Evolutionary conservation across 2,329 filamentous ascomycete genomes (phyloP), one percentile per base, ranked within the genome.

Genomic region (Paramyrothecium sp.): DNA sequence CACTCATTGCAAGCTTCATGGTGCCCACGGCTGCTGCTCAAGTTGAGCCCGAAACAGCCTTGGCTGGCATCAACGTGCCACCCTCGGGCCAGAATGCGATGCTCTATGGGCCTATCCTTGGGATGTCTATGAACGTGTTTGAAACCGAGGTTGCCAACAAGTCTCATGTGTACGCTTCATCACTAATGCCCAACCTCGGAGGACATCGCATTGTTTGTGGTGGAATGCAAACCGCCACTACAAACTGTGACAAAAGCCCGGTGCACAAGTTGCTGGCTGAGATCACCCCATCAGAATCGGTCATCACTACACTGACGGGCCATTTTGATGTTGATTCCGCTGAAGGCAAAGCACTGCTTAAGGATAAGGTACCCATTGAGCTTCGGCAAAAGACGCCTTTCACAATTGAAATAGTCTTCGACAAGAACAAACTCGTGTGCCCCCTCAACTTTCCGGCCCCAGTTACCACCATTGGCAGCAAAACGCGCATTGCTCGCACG

Each of bases 1-100:
- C 75, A 1, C 62, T 81, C 19, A 56, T 80, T 48, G 74, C 69
- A 3, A 75, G 76, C 0, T 80, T 78, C 62, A 72, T 75, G 22
- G 73, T 75, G 3, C 71, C 77, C 3, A 66, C 75, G 1, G 61
- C 64, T 3, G 58, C 67, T 1, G 63, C 80, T 1, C 71, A 74
- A 47, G 55, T 67, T 5, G 70, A 76, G 41, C 69, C 69, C 5
- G 62, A 64, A 33, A 66, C 64, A 3, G 62, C 67, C 1, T 55
- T 63, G 10, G 65, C 78, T 17, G 69, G 71, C 5, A 58, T 81
- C 8, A 64, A 59, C 21, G 57, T 77, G 2, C 60, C 67, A 7
- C 61, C 60, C 5, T 70, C 68, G 2, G 33, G 52, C 0, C 64
- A 67, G 11, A 71, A 59, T 48, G 51, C 65, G 3, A 47, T 50